A percentile compares a stretch with the other conserved stretches of the same genome.
These are phyloP conservation scores for Colletotrichum cuscutae DNA, from an alignment of 2,329 filamentous ascomycete species.

Conservation along the genomic window DNA sequence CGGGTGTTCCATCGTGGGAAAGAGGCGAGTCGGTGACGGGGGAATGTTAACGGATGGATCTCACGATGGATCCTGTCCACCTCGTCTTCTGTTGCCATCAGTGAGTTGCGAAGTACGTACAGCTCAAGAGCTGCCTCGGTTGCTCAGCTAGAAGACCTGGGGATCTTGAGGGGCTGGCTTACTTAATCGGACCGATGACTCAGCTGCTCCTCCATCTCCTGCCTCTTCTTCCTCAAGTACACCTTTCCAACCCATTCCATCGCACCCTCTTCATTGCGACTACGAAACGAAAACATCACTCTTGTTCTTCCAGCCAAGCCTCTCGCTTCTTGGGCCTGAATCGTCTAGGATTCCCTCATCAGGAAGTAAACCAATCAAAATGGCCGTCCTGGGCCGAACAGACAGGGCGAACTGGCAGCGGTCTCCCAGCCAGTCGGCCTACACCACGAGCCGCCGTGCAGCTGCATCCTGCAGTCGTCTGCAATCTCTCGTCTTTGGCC, in stretches of 20 bases:
- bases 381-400: background rate
- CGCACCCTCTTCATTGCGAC: background rate
- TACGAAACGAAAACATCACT: background rate
- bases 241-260: too few species aligned
- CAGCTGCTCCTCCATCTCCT: background rate
- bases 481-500: background rate
- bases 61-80: background rate
- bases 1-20: background rate
- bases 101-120: too few species aligned
- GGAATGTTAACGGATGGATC: background rate
- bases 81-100: background rate
- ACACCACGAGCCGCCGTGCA: conserved; percentile 20
- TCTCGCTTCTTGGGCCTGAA: background rate
- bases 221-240: background rate
- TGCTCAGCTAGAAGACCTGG: background rate
- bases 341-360: too few species aligned
- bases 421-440: conserved; percentile 30
- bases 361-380: too few species aligned
- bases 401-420: conserved; percentile 21
- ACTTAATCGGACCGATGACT: background rate
- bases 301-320: background rate
- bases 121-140: too few species aligned
- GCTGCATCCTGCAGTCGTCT: conserved; percentile 23
- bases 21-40: conserved; percentile 10
- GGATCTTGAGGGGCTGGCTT: background rate